phyloP scores from a whole-genome alignment of 2,329 filamentous ascomycete genomes.

The Fusarium albosuccineum region DNA sequence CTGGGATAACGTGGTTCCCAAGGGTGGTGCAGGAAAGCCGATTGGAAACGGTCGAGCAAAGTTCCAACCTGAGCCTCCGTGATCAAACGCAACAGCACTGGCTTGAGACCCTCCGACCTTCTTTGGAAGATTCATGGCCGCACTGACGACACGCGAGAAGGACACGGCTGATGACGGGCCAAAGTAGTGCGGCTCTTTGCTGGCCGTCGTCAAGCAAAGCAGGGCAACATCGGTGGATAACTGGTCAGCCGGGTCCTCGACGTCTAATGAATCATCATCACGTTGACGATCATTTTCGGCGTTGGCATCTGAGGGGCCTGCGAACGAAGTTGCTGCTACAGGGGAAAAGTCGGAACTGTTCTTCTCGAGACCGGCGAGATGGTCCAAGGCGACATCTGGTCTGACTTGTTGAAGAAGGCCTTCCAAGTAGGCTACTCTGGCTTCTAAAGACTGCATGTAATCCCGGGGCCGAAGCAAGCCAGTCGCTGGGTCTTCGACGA shows the following conservation, averaged over 20 bases:
- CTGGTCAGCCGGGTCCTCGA: slow-evolving; percentile 29
- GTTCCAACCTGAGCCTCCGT: slow-evolving; percentile 6
- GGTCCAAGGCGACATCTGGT: slow-evolving; percentile 28
- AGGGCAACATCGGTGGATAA: slow-evolving; percentile 32
- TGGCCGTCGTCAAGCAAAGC: slow-evolving; percentile 28
- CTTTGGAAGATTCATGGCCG: slow-evolving; percentile 33
- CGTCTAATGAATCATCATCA: neutral
- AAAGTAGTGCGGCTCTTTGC: slow-evolving; percentile 37
- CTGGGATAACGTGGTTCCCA: slow-evolving; percentile 24
- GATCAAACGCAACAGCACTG: slow-evolving; percentile 19
- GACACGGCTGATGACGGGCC: slow-evolving; percentile 33
- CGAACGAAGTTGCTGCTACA: neutral
- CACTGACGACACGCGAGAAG: slow-evolving; percentile 33
- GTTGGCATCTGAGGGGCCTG: neutral
- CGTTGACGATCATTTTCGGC: neutral
- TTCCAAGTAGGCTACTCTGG: slow-evolving; percentile 32
- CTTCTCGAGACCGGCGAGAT: slow-evolving; percentile 21
- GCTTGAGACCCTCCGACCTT: slow-evolving; percentile 26
- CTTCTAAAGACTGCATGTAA: slow-evolving; percentile 33
- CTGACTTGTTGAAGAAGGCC: slow-evolving; percentile 28
- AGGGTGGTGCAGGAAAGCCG: slow-evolving; percentile 21
- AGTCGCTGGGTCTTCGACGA: slow-evolving; percentile 34
- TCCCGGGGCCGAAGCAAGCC: slow-evolving; percentile 30
- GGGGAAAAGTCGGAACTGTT: neutral
- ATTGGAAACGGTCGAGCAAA: slow-evolving; percentile 21